A percentile compares a stretch with the other conserved stretches of the same genome.
Evolutionary conservation across 495 filamentous ascomycete species (phyloP).

Genomic region (Aspergillus incahuasiensis): DNA sequence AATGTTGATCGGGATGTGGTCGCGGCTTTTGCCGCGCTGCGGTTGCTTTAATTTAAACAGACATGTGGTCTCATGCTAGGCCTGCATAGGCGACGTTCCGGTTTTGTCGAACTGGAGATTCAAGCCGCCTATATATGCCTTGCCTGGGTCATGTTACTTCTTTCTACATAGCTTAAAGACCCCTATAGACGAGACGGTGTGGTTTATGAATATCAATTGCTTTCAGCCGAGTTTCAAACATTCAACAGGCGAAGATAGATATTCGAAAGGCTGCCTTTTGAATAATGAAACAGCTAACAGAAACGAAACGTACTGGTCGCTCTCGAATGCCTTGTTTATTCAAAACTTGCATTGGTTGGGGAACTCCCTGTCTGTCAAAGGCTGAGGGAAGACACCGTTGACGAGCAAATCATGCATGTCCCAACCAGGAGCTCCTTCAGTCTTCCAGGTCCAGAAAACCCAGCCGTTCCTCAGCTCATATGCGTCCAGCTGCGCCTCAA

Average conservation of each 20-base stretch:
- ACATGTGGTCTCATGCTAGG: neutral
- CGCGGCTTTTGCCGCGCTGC: conserved; percentile 56
- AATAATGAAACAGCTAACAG: neutral
- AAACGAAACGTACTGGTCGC: neutral
- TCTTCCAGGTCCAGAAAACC: conserved; percentile 85
- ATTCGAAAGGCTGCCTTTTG: neutral
- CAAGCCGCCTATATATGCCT: neutral
- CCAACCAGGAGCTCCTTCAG: conserved; percentile 85
- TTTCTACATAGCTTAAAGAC: conserved; percentile 6
- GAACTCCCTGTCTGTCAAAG: conserved; percentile 47
- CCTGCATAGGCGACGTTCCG: neutral
- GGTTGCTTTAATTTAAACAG: conserved; percentile 29
- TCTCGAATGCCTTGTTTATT: neutral
- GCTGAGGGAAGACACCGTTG: conserved; percentile 59
- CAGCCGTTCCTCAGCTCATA: conserved; percentile 66
- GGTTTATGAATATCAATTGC: neutral
- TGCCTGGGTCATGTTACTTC: neutral
- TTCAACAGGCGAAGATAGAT: neutral
- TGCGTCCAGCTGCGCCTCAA: conserved; percentile 71
- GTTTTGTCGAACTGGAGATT: neutral
- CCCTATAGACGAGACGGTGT: conserved; percentile 1
- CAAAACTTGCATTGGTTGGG: conserved; percentile 36
- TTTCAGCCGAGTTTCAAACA: neutral
- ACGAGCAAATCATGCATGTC: conserved; percentile 64
- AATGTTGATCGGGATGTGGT: conserved; percentile 85